Evolutionary conservation across 2,329 filamentous ascomycete species (phyloP), one percentile per base, ranked within the genome.

Genomic region (Ophiocordyceps camponoti-rufipedis): DNA sequence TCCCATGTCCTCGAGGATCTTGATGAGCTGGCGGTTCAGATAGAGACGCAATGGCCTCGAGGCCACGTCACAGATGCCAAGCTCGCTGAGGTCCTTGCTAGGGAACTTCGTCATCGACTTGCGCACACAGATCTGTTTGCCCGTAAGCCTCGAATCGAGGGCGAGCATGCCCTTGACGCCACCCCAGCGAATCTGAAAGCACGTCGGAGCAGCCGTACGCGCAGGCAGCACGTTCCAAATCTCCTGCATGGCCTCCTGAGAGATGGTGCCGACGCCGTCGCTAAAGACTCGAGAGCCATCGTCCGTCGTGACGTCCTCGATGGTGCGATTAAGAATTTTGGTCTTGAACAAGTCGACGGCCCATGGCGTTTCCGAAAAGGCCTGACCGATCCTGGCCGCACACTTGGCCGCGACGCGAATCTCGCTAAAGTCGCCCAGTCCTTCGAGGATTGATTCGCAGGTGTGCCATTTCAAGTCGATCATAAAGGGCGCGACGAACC

Each of bases 111-210:
- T 68, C 86, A 94, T 94, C 5, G 83, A 89, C 14, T 67, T 62
- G 2, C 86, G 73, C 18, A 93, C 62, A 28, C 66, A 64, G 38
- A 94, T 66, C 2, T 67, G 56, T 29, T 72, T 69, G 0, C 79
- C 82, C 0, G 53, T 2, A 0, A 88, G 64, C 1, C 67, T 63
- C 10, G 68, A 63, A 52, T 93, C 83, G 0, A 89, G 61, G 0
- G 81, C 74, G 0, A 91, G 67, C 75, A 88, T 85, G 0, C 85
- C 85, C 59, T 93, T 93, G 4, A 76, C 78, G 0, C 82, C 84
- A 28, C 69, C 75, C 56, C 75, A 81, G 3, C 85, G 74, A 41
- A 93, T 82, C 53, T 93, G 86, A 42, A 86, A 75, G 43, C 75
- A 77, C 0, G 80, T 83, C 0, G 83, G 75, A 3, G 64, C 63